Conservation (phyloP, 1,284 basidiomycete species). For the Volvariella surrecta region DNA sequence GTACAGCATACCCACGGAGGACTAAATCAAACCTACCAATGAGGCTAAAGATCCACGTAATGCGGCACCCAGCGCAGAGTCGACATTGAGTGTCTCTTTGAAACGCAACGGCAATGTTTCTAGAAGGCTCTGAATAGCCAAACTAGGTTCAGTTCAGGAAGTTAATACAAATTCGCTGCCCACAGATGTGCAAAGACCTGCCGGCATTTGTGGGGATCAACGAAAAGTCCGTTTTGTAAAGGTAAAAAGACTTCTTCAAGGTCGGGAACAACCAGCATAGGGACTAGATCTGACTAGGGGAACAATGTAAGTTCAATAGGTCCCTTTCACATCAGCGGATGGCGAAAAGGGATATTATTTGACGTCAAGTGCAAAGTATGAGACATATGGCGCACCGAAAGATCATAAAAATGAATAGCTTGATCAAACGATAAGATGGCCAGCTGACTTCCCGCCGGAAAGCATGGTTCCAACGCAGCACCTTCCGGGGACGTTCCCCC, state of each 20-base stretch:
- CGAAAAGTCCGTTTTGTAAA: constrained; percentile 70
- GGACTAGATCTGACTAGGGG: constrained; percentile 49
- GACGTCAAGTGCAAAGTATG: constrained; percentile 5
- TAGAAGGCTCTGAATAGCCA: constrained; percentile 56
- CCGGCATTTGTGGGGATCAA: constrained; percentile 68
- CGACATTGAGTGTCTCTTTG: constrained; percentile 35
- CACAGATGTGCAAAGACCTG: constrained; percentile 23
- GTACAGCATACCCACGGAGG: constrained; percentile 5
- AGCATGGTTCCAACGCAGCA: constrained; percentile 32
- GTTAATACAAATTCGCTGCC: constrained; percentile 9
- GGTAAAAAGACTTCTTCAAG: constrained; percentile 91
- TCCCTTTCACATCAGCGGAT: too few species aligned
- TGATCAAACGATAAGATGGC: constrained; percentile 84
- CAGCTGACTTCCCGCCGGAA: constrained; percentile 48
- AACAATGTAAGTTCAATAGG: constrained; percentile 8
- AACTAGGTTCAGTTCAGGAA: constrained; percentile 24
- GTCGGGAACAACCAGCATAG: constrained; percentile 85
- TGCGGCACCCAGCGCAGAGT: constrained; percentile 76
- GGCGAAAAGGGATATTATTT: too few species aligned
- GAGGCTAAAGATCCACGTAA: constrained; percentile 68
- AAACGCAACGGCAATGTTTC: constrained; percentile 62
- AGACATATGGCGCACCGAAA: constrained; percentile 55
- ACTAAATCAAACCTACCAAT: constrained; percentile 42
- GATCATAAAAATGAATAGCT: constrained; percentile 84
- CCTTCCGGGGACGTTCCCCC: constrained; percentile 42